Evolutionary conservation across 2,329 filamentous ascomycete genomes (phyloP).

Genomic region (Colletotrichum siamense): DNA sequence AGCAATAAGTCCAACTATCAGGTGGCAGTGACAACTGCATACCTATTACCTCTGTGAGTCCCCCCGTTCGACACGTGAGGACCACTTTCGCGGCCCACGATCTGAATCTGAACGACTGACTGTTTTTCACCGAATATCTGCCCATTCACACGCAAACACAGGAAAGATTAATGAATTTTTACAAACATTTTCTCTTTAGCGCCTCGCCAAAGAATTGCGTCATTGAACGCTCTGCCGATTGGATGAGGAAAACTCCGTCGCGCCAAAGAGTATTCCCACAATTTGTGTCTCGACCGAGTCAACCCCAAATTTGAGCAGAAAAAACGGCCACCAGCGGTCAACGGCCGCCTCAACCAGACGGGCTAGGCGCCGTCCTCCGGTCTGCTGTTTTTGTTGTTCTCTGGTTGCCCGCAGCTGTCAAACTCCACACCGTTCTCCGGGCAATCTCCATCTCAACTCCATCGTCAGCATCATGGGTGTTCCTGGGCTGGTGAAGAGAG

Average conservation of each 20-base stretch:
- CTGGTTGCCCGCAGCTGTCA: not conserved
- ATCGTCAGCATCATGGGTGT: not conserved
- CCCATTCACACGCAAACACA: not conserved
- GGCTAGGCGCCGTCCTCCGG: not conserved
- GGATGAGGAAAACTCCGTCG: not conserved
- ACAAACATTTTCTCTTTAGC: not conserved
- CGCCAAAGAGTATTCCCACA: not conserved
- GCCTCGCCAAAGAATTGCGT: not conserved
- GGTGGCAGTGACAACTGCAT: not conserved
- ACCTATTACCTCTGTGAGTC: not conserved
- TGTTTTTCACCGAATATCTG: not conserved
- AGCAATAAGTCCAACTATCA: not conserved
- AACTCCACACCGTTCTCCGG: not conserved
- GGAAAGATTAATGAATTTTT: not conserved
- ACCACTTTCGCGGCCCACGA: not conserved
- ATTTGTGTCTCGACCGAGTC: not conserved
- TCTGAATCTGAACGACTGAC: not conserved
- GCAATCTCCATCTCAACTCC: constrained; percentile 13
- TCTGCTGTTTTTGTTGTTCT: not conserved
- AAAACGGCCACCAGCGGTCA: not conserved
- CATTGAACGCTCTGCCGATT: constrained; percentile 1
- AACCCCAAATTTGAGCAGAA: not conserved
- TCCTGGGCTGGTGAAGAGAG: not conserved
- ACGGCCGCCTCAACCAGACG: not conserved
- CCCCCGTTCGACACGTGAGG: not conserved